Evolutionary conservation across 495 filamentous ascomycete genomes (phyloP), one percentile per base, ranked within the genome.

Genomic region (Halenospora varia): DNA sequence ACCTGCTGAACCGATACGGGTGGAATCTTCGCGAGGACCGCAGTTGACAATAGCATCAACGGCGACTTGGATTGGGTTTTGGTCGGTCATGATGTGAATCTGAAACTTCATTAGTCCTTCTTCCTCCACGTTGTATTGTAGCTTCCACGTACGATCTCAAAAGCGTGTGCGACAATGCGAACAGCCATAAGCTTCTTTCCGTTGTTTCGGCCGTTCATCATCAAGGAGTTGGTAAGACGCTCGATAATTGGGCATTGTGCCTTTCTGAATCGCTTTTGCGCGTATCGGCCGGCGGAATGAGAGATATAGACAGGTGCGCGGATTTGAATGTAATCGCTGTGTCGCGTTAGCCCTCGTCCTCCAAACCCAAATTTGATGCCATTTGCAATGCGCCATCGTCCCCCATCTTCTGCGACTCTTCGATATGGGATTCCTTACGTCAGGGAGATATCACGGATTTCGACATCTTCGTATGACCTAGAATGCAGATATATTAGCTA

Each of bases 121-220:
- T n/a, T 41, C 6, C 51, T 46, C 39, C 10, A 25, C 15, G 2
- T 20, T 23, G 26, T 49, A 8, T 26, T 39, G 25, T 29, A 53
- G 53, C 13, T 15, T n/a, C 25, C 53, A 83, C 92, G 77, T 85
- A 96, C 92, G 73, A 99, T 97, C 81, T 97, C 95, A 77, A 99
- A 99, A 67, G 93, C 77, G 81, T 99, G 94, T 61, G 93, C 92
- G 70, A 99, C 93, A 63, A 99, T 99, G 76, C 94, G 92, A 75
- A 97, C 92, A 72, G 94, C 95, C 90, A 95, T 96, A 64, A 97
- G 87, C 90, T 99, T 99, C 88, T 99, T 99, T 79, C 94, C 94
- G 89, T 96, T 97, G 87, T 99, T 99, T 78, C 94, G 95, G 73
- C 94, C 94, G 85, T 99, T 96, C 95, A 97, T 97, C 94, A 99